Percentiles rank a stretch among this genome's conserved stretches.
phyloP scores from a whole-genome alignment of 75 land plant genomes.

The Larix kaempferi region DNA sequence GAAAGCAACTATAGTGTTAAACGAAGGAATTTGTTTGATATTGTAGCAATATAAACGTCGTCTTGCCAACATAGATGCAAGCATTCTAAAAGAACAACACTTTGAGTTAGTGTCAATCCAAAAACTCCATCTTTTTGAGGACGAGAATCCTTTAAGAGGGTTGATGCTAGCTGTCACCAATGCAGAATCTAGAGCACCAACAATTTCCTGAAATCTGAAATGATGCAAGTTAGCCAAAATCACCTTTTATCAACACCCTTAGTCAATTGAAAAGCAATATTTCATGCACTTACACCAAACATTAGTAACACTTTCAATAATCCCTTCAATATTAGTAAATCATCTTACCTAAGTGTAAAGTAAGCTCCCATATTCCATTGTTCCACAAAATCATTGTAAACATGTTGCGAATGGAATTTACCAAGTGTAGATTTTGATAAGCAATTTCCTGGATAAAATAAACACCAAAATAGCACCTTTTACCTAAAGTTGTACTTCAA shows the following conservation, averaged over 20 bases:
- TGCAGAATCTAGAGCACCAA: constrained; percentile 69
- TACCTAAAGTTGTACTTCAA: not conserved
- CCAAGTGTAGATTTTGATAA: constrained; percentile 72
- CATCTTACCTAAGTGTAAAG: constrained; percentile 74
- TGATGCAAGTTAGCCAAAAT: not conserved
- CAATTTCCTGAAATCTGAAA: constrained; percentile 96
- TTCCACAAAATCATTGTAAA: constrained; percentile 77
- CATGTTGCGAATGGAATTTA: constrained; percentile 61
- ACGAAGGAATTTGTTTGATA: constrained; percentile 78
- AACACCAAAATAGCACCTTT: no score
- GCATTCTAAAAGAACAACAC: constrained; percentile 60
- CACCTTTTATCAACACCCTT: not conserved
- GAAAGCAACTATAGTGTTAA: constrained; percentile 79
- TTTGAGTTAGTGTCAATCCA: constrained; percentile 53
- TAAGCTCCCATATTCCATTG: constrained; percentile 93
- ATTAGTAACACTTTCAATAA: not conserved
- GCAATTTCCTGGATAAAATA: constrained; percentile 76
- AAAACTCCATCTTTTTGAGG: constrained; percentile 24
- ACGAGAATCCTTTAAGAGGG: constrained; percentile 24
- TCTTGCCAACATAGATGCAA: constrained; percentile 71
- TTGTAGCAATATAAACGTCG: constrained; percentile 67
- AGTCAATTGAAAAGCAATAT: not conserved
- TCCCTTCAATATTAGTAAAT: not conserved
- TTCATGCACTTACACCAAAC: not conserved
- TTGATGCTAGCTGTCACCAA: constrained; percentile 33